Percentiles rank a stretch among this genome's conserved stretches.
Evolutionary conservation across 2,329 filamentous ascomycete genomes (phyloP).

Genomic region (Fusarium luffae): DNA sequence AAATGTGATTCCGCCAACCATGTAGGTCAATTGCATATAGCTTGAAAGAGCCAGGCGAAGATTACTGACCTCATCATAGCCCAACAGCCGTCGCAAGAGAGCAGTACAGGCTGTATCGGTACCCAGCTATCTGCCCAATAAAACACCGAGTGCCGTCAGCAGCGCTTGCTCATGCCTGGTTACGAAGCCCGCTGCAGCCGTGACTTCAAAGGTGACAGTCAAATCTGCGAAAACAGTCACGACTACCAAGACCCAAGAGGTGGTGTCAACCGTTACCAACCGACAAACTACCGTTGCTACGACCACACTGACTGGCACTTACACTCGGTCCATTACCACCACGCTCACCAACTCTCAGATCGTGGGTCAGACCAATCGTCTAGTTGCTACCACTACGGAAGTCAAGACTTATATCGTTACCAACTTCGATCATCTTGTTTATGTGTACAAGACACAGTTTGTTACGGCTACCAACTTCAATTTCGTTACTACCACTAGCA

Average conservation of each 20-base stretch:
- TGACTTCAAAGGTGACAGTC: rapidly evolving
- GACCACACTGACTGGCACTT: not conserved
- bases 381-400: not conserved
- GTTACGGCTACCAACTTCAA: not conserved
- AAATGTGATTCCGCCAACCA: not conserved
- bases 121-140: not conserved
- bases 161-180: not conserved
- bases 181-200: not conserved
- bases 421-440: not conserved
- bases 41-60: rapidly evolving
- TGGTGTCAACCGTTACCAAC: not conserved
- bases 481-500: not conserved
- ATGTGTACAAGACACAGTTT: not conserved
- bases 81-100: not conserved
- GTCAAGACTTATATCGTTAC: not conserved
- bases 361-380: rapidly evolving
- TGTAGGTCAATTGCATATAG: no score
- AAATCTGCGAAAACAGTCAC: not conserved
- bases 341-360: not conserved
- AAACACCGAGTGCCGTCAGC: not conserved
- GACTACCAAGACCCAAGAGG: not conserved
- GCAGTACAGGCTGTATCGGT: not conserved
- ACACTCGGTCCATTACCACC: rapidly evolving
- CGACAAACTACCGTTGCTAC: not conserved
- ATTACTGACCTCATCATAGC: not conserved